Base-by-base conservation (phyloP, 108 stramenopile genomes). In the Epithemia pelagica region DNA sequence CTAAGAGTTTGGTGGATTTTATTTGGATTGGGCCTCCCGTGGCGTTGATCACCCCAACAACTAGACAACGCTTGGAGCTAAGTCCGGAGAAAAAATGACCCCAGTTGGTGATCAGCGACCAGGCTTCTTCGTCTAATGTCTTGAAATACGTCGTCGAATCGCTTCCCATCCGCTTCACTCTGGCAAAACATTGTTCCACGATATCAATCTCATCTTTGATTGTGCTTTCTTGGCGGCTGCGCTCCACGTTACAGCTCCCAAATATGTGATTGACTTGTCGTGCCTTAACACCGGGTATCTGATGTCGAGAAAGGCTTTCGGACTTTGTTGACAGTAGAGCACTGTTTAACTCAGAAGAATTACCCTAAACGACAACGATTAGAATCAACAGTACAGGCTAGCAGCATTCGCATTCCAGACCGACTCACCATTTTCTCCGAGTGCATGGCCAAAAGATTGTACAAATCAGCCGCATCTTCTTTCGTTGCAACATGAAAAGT, bases 41-140 rank as follows among this genome's bases (percentile, higher is more conserved):
- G 8, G 83, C 87, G 79, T 91, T 91, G 67, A 91, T 86, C 10
- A 91, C 61, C 24, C 90, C 79, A n/a, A 77, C 84, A 32, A 71
- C 80, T 20, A 91, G 72, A 61, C 90, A 91, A 19, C 86, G 83
- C 25, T 85, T 70, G 30, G 87, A 86, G 31, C 79, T 79, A 33
- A 87, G 68, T 24, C 87, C 90, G 22, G 83, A 87, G 58, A 87
- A 86, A 2, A 85, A 70, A 37, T 87, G 87, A 52, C 79, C 81
- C 80, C 83, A 88, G 24, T 72, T 78, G 61, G 75, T 81, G 24
- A 91, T 71, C 23, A 91, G 69, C 2, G 66, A 33, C 90, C 90
- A 91, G 27, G 90, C 85, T 65, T 85, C 87, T 66, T 88, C 75
- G 64, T 91, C 90, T 1, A 91, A 65, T 22, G 61, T 71, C 23